phyloP scores from a whole-genome alignment of 2,329 filamentous ascomycete genomes.

The Chaetothyriales sp. region DNA sequence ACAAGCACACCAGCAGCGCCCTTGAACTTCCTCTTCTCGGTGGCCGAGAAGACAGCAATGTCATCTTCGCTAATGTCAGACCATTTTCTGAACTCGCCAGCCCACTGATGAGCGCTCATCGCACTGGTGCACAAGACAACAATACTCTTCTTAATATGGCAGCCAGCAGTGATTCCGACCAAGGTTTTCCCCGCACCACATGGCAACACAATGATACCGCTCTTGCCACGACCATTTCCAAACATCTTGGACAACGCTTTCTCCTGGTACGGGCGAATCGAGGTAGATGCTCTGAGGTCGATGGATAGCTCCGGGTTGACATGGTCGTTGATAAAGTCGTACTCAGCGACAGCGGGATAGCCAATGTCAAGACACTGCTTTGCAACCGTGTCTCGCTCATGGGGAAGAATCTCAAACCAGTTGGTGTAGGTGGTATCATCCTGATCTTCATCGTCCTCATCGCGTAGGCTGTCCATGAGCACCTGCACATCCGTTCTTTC shows the following conservation, averaged over 20 bases:
- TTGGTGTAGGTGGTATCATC: conserved; percentile 81
- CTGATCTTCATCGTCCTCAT: conserved; percentile 65
- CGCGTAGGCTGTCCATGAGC: conserved; percentile 50
- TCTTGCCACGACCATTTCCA: conserved; percentile 91
- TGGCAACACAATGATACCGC: conserved; percentile 90
- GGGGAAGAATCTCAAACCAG: conserved; percentile 77
- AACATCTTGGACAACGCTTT: conserved; percentile 99
- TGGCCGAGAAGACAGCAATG: conserved; percentile 87
- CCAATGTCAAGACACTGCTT: conserved; percentile 78
- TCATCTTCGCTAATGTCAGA: conserved; percentile 94
- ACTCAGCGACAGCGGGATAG: conserved; percentile 85
- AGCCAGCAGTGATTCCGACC: conserved; percentile 95
- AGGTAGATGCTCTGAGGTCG: conserved; percentile 74
- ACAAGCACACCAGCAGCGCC: conserved; percentile 92
- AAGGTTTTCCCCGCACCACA: conserved; percentile 95
- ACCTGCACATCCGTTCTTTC: conserved; percentile 38
- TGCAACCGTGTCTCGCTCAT: conserved; percentile 71
- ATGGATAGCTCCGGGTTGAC: conserved; percentile 86
- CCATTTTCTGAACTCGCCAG: conserved; percentile 94
- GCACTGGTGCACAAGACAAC: conserved; percentile 93
- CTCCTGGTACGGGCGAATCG: conserved; percentile 90
- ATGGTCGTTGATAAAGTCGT: conserved; percentile 88
- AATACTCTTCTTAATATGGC: conserved; percentile 91
- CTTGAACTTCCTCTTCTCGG: conserved; percentile 74
- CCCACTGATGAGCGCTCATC: conserved; percentile 97